Evolutionary conservation across 768 basidiomycete species (phyloP).

Genomic region (Stropharia rugosoannulata): DNA sequence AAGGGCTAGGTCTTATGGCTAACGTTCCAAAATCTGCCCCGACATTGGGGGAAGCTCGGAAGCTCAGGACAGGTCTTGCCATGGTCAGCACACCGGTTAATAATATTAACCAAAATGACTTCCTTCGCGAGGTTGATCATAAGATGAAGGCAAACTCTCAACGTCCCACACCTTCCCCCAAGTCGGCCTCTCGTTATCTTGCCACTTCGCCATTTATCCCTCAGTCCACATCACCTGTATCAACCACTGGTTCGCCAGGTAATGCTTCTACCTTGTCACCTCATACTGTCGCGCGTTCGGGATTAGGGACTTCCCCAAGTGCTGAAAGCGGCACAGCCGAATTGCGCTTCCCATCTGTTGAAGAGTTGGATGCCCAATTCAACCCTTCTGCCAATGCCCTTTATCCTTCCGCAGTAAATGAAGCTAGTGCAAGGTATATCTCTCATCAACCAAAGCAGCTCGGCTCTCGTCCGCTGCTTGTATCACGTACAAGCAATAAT

Average conservation of each 20-base stretch:
- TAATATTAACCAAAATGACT: conserved; percentile 19
- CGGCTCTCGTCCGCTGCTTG: not conserved
- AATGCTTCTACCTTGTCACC: conserved; percentile 31
- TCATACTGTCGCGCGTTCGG: conserved; percentile 29
- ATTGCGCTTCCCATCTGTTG: conserved; percentile 83
- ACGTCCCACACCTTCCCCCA: conserved; percentile 27
- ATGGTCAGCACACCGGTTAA: conserved; percentile 36
- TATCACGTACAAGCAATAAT: not conserved
- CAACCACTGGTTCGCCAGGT: conserved; percentile 23
- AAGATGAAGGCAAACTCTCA: not conserved
- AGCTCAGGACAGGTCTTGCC: conserved; percentile 70
- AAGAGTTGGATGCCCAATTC: conserved; percentile 66
- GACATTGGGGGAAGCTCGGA: conserved; percentile 76
- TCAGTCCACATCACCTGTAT: conserved; percentile 30
- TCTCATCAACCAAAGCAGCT: conserved; percentile 5
- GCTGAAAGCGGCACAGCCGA: conserved; percentile 53
- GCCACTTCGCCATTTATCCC: conserved; percentile 25
- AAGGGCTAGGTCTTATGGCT: conserved; percentile 59
- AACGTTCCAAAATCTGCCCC: conserved; percentile 49
- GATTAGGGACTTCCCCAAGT: conserved; percentile 21
- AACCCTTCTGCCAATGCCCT: conserved; percentile 18
- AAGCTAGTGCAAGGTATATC: conserved; percentile 11
- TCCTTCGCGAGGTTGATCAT: conserved; percentile 27
- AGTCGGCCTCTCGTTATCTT: conserved; percentile 29
- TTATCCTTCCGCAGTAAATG: conserved; percentile 22